Base-by-base conservation (phyloP, 257 asterid species). In the Pogostemon cablin region DNA sequence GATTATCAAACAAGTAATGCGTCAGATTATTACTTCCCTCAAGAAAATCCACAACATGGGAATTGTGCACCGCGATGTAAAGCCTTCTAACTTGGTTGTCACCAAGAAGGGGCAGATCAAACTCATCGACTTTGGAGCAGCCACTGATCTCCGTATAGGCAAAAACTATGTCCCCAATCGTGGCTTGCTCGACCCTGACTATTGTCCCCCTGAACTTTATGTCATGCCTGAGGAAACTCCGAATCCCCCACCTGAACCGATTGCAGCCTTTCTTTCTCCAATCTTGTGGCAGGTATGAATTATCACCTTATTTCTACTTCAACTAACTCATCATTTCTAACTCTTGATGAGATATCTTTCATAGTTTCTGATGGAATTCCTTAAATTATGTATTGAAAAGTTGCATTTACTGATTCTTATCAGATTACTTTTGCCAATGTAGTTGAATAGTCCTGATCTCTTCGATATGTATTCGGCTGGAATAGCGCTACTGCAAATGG, bases 141-240 rank as follows among this genome's bases (percentile, higher is more conserved):
- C 99, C 74, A 88, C 99, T 9, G 99, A 93, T 63, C 95, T 93
- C 9, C 90, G 98, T 48, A 95, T 95, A 65, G 99, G 98, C 42
- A 95, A 95, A 72, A 95, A 95, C 81, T 93, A 93, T 57, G 76
- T 88, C 3, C 98, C 99, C 7, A 37, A 91, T 50, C 85, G 86
- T 2, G 93, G 95, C 41, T 77, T 91, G 75, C 98, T 93, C 8
- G 99, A 93, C 78, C 99, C 96, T 2, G 98, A 89, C 67, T 91
- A 89, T 39, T 93, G 99, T 52, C 99, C 98, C 6, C 99, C 98
- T n/a, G 98, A 95, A 73, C 86, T 89, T n/a, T 91, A 81, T 59
- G 98, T 93, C 8, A 89, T 93, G 96, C 98, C 99, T 0, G 98
- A 91, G 80, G 95, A 95, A 83, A 95, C 99, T 72, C 99, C 99